Percentiles rank a stretch among this genome's conserved stretches.
These are phyloP conservation scores for Xylaria sp. DNA, from an alignment of 2,329 filamentous ascomycete species.

Conservation along the genomic window DNA sequence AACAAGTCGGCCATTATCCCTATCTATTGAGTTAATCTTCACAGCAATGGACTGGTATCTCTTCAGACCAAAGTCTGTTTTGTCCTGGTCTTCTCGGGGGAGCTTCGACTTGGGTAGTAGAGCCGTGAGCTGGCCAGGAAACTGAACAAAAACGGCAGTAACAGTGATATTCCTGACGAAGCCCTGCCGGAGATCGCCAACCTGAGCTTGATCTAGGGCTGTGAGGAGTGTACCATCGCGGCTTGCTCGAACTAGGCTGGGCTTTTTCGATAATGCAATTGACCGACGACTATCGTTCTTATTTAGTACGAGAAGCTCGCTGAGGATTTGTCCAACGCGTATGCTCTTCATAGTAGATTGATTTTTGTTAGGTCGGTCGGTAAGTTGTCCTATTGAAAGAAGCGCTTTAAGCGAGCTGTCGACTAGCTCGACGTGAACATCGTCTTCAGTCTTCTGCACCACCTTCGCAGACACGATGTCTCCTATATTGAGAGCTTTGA, in stretches of 20 bases:
- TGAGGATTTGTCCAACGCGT: constrained; percentile 82
- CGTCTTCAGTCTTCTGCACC: constrained; percentile 81
- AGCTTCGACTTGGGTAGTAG: constrained; percentile 84
- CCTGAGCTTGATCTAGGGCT: constrained; percentile 75
- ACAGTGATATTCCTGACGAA: constrained; percentile 87
- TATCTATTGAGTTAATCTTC: constrained; percentile 77
- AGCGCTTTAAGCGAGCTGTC: constrained; percentile 80
- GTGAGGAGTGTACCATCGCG: constrained; percentile 77
- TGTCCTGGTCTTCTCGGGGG: constrained; percentile 71
- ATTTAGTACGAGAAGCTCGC: constrained; percentile 85
- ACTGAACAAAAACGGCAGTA: constrained; percentile 88
- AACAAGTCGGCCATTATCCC: constrained; percentile 73
- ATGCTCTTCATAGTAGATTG: constrained; percentile 81
- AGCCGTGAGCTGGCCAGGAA: constrained; percentile 79
- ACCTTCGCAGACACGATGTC: constrained; percentile 81
- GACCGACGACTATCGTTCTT: constrained; percentile 82
- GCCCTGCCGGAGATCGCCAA: constrained; percentile 75
- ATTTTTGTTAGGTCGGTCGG: constrained; percentile 82
- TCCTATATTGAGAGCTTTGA: constrained; percentile 78
- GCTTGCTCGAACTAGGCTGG: constrained; percentile 79
- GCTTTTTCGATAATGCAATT: constrained; percentile 83
- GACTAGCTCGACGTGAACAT: constrained; percentile 79
- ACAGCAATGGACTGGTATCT: constrained; percentile 80
- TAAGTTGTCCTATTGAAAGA: constrained; percentile 80
- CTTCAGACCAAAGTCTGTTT: constrained; percentile 81